Percentiles rank a stretch among this genome's conserved stretches.
These are phyloP conservation scores for Xylariaceae sp. DNA, from an alignment of 2,329 filamentous ascomycete species.

Conservation along the genomic window DNA sequence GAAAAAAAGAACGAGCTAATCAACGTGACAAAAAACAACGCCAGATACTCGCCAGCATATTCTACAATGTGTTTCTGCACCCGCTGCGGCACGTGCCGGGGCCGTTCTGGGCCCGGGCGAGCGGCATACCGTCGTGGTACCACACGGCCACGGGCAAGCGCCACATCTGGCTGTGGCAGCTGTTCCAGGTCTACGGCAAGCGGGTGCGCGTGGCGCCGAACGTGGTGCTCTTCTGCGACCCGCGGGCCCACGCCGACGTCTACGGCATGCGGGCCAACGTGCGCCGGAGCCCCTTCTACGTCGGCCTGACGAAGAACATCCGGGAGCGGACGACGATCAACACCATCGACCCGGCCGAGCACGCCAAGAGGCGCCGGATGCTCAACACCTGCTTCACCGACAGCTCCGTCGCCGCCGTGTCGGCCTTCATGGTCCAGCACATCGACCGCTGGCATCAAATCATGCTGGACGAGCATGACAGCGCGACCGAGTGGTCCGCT, in stretches of 20 bases:
- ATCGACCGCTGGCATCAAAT: constrained; percentile 22
- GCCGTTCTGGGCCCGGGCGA: constrained; percentile 20
- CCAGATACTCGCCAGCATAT: constrained; percentile 6
- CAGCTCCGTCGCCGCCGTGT: constrained; percentile 16
- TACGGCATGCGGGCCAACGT: constrained; percentile 23
- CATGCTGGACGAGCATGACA: constrained; percentile 1
- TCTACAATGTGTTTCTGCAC: constrained; percentile 23
- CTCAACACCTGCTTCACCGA: constrained; percentile 23
- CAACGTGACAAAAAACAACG: too few species aligned
- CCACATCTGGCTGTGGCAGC: constrained; percentile 21
- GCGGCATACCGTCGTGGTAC: constrained; percentile 22
- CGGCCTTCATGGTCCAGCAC: constrained; percentile 17
- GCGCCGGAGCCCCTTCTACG: constrained; percentile 18
- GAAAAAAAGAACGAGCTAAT: too few species aligned
- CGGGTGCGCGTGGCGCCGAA: constrained; percentile 18
- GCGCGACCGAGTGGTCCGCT: constrained; percentile 16
- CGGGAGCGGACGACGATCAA: constrained; percentile 14
- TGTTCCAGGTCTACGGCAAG: constrained; percentile 20
- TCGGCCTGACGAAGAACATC: constrained; percentile 6
- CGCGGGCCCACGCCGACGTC: constrained; percentile 17
- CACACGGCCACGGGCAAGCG: constrained; percentile 13
- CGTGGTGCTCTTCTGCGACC: constrained; percentile 18
- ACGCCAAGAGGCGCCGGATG: constrained; percentile 18
- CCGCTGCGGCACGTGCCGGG: constrained; percentile 21
- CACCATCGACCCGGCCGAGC: constrained; percentile 15